Evolutionary conservation across 2,329 filamentous ascomycete genomes (phyloP), one percentile per base, ranked within the genome.

Genomic region (Neopestalotiopsis rosae): DNA sequence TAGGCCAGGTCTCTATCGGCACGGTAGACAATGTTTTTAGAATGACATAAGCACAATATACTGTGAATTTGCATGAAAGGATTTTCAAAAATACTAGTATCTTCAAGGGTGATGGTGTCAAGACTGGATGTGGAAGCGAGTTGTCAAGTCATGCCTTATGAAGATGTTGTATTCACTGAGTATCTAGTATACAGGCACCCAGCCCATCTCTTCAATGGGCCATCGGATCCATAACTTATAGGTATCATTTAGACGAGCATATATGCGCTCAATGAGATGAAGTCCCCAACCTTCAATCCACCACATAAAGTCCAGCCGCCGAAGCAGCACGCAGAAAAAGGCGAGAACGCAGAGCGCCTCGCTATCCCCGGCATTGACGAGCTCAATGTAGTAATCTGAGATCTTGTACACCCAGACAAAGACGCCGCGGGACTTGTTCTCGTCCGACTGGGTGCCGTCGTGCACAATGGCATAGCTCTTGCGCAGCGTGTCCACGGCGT

Each of bases 121-220:
- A 13, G 28, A 62, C 1, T 24, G 7, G 45, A 20, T 62, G 20
- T 59, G 20, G 24, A 14, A 14, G 57, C 30, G 20, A 5, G 24
- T n/a, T 14, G 13, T 59, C 24, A 34, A 13, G 30, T 30, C 13
- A 14, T 59, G 20, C 3, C 9, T 40, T 38, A 20, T 34, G 32
- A 14, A 6, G n/a, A 13, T 34, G 9, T 10, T 2, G 59, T 40
- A 14, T 62, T 32, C 17, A 62, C 17, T 20, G 7, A 62, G 4
- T 40, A 14, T 10, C 34, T 64, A 64, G 40, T 66, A 66, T n/a
- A 14, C 12, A 20, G 64, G 64, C 28, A 58, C 64, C 64, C 64
- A 66, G 1, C 64, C 64, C 13, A 66, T 58, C 42, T 66, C 64
- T 57, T 66, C 64, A 12, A 58, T 66, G 20, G 64, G 64, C 64